These are phyloP conservation scores for Xylariomycetidae sp. DNA, from an alignment of 2,329 filamentous ascomycete species.

Conservation along the genomic window DNA sequence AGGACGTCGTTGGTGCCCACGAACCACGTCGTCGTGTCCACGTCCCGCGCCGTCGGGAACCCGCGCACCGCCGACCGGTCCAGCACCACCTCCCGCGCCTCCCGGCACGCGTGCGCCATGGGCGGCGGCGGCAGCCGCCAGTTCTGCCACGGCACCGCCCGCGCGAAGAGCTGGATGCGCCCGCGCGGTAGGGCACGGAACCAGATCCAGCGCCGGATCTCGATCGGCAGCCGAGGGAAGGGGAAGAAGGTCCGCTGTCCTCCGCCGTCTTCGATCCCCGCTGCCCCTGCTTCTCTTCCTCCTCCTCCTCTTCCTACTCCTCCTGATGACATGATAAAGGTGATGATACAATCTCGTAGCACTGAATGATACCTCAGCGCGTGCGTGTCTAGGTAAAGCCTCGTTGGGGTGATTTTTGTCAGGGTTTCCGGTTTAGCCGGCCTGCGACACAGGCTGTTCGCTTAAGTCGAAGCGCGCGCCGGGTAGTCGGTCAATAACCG, in stretches of 20 bases:
- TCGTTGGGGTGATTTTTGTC: no score
- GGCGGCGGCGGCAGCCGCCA: constrained; percentile 20
- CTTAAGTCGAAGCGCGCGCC: no score
- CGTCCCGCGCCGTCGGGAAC: constrained; percentile 20
- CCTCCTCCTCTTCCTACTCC: no score
- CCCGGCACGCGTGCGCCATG: constrained; percentile 19
- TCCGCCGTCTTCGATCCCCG: no score
- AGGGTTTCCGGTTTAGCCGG: no score
- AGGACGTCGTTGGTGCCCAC: constrained; percentile 20
- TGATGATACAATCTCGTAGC: no score
- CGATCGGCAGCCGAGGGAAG: constrained; percentile 21
- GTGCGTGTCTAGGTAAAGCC: no score
- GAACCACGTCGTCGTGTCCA: constrained; percentile 24
- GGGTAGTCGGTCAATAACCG: no score
- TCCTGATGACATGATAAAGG: no score
- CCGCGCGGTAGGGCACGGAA: constrained; percentile 18
- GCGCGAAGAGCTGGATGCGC: constrained; percentile 23
- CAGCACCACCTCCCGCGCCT: constrained; percentile 16
- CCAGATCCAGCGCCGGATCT: constrained; percentile 24
- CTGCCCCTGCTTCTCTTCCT: no score
- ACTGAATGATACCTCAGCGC: no score
- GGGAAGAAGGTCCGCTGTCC: constrained; percentile 13
- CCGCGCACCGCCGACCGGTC: constrained; percentile 21
- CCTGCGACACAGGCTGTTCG: no score
- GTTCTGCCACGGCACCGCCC: constrained; percentile 22